These are phyloP conservation scores for Clonostachys rosea DNA, from an alignment of 2,329 filamentous ascomycete genomes.

Conservation along the genomic window DNA sequence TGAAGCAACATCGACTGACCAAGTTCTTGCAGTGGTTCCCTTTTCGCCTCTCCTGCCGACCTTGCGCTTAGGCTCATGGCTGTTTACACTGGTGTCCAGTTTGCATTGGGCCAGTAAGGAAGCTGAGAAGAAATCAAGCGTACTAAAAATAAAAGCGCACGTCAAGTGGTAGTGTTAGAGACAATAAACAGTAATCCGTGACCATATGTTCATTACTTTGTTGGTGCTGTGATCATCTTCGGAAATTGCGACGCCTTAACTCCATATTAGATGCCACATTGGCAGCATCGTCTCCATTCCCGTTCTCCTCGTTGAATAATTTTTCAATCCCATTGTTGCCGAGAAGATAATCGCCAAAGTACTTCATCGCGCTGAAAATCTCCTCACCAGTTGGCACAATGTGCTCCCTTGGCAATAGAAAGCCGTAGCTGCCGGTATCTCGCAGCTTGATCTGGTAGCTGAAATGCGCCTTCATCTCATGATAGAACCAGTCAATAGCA, in stretches of 20 bases:
- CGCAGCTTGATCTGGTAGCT: conserved; percentile 93
- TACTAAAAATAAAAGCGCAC: background rate
- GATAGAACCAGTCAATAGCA: conserved; percentile 93
- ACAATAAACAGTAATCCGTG: background rate
- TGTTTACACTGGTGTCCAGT: conserved; percentile 31
- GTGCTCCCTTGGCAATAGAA: conserved; percentile 78
- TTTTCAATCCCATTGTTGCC: conserved; percentile 64
- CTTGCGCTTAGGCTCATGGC: conserved; percentile 34
- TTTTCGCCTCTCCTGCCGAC: conserved; percentile 25
- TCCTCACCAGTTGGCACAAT: conserved; percentile 90
- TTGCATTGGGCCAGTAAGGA: conserved; percentile 19
- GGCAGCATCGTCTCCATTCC: conserved; percentile 10
- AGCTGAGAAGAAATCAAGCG: background rate
- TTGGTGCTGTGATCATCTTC: conserved; percentile 9
- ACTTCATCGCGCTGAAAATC: conserved; percentile 75
- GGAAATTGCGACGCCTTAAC: conserved; percentile 18
- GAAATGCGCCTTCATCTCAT: conserved; percentile 75
- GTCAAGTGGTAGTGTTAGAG: background rate
- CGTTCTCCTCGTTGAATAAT: conserved; percentile 3
- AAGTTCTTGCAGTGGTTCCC: conserved; percentile 24
- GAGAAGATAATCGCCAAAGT: conserved; percentile 76
- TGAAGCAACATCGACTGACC: conserved; percentile 5
- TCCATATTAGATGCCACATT: conserved; percentile 12
- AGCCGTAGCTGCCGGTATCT: conserved; percentile 92
- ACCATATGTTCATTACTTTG: background rate